Conservation (phyloP, 306 rosid species). For the Styphnolobium japonicum region DNA sequence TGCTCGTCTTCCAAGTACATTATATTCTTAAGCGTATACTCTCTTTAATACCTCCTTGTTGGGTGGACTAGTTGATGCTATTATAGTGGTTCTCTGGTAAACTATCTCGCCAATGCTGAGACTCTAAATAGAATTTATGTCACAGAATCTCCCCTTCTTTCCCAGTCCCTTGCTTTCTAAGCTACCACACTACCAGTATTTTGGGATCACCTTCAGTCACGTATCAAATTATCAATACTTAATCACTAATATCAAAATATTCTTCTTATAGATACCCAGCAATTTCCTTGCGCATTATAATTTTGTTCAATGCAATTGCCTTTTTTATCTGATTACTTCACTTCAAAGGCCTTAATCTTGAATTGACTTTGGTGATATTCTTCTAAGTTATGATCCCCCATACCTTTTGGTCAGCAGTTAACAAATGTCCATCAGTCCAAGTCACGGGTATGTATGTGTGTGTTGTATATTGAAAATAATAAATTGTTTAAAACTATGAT, state of each 20-base stretch:
- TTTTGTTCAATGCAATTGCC: background rate
- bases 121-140: background rate
- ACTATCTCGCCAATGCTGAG: background rate
- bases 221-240: background rate
- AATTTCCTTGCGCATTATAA: background rate
- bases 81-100: background rate
- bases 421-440: background rate
- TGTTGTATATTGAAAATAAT: background rate
- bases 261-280: background rate
- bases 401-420: background rate
- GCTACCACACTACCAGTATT: background rate
- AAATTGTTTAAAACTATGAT: background rate
- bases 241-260: background rate
- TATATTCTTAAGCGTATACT: background rate
- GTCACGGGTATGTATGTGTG: background rate
- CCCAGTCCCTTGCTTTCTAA: background rate
- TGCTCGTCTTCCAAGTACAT: background rate
- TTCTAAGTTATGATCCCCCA: background rate
- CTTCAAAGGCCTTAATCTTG: background rate
- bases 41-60: background rate
- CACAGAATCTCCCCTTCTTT: background rate
- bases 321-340: conserved; percentile 1
- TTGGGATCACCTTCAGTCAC: background rate
- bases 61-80: background rate
- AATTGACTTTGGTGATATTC: background rate